These are phyloP conservation scores for Kwoniella heveanensis DNA, from an alignment of 768 basidiomycete species.

Conservation along the genomic window DNA sequence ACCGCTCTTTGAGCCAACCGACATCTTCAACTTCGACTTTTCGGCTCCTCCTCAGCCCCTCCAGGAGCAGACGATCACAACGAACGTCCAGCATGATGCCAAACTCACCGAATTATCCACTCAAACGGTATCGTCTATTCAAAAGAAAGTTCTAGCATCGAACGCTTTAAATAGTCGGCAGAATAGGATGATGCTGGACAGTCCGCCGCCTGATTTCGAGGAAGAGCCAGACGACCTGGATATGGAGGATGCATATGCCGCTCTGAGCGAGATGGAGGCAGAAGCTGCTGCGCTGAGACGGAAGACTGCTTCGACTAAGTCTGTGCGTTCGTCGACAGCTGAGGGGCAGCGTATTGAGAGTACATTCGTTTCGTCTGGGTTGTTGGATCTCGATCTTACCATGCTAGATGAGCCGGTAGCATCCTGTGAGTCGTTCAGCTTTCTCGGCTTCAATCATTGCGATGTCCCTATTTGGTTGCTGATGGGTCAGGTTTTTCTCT, in stretches of 20 bases:
- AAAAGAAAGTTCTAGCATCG: no score
- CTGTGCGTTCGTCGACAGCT: neutral
- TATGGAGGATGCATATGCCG: conserved; percentile 32
- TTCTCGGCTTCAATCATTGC: no score
- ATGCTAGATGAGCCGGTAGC: conserved; percentile 12
- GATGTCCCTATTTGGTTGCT: no score
- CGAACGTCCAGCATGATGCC: neutral
- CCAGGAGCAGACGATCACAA: neutral
- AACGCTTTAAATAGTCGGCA: neutral
- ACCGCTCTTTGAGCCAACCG: conserved; percentile 34
- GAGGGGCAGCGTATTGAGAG: neutral
- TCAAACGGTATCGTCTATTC: no score
- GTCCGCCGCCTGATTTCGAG: conserved; percentile 35
- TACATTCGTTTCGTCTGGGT: conserved; percentile 7
- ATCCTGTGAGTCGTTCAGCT: conserved; percentile 23
- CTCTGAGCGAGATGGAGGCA: conserved; percentile 26
- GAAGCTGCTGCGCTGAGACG: conserved; percentile 1
- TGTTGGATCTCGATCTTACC: conserved; percentile 7
- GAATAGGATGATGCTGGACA: conserved; percentile 21
- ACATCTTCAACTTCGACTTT: conserved; percentile 29
- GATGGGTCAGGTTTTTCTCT: no score
- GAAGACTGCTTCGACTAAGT: neutral
- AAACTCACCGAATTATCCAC: neutral
- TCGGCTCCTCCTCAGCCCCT: conserved; percentile 1
- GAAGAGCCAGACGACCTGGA: conserved; percentile 37